phyloP scores from a whole-genome alignment of 352 stramenopile genomes.

The Nothophytophthora sp. region DNA sequence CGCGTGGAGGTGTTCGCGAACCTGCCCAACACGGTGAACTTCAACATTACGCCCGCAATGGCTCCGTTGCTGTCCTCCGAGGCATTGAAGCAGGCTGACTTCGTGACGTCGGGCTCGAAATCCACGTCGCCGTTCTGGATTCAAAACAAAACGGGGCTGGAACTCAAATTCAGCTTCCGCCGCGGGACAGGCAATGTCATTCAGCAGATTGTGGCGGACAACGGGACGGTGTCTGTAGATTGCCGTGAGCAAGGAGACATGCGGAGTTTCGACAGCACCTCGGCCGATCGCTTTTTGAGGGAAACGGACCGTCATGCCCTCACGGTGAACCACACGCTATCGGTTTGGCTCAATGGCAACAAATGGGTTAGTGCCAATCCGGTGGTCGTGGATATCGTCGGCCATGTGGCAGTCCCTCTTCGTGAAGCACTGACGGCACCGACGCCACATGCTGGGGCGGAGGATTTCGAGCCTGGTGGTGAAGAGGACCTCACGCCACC shows the following conservation, averaged over 20 bases:
- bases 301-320: conserved; percentile 70
- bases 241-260: conserved; percentile 87
- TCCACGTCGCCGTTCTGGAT: conserved; percentile 90
- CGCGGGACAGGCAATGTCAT: conserved; percentile 79
- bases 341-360: conserved; percentile 83
- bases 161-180: conserved; percentile 88
- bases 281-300: conserved; percentile 73
- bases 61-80: conserved; percentile 81
- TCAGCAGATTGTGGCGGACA: conserved; percentile 66
- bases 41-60: conserved; percentile 90
- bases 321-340: conserved; percentile 88
- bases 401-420: conserved; percentile 81
- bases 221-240: conserved; percentile 79
- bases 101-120: conserved; percentile 86
- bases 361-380: conserved; percentile 88
- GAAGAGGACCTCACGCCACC: conserved; percentile 70
- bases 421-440: conserved; percentile 39
- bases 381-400: conserved; percentile 87
- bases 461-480: conserved; percentile 31
- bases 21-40: conserved; percentile 83
- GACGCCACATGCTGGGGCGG: conserved; percentile 14
- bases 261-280: conserved; percentile 86
- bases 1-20: conserved; percentile 81
- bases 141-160: conserved; percentile 83
- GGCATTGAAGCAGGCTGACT: conserved; percentile 79